Evolutionary conservation across 306 rosid genomes (phyloP).

Genomic region (Glycine latifolia): DNA sequence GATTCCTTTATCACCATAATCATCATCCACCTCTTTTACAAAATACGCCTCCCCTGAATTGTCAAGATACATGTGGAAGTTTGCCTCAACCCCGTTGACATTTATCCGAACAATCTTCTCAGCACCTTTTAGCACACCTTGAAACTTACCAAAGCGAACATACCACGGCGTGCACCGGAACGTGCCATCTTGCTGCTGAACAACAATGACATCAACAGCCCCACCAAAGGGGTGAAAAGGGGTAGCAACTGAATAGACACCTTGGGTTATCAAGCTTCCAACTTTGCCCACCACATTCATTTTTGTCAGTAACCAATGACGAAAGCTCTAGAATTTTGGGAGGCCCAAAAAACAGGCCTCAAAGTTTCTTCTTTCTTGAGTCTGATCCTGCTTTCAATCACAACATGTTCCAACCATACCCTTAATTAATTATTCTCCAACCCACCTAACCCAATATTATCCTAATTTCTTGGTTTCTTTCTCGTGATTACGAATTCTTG

Average conservation of each 20-base stretch:
- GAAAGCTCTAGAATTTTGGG: conserved; percentile 42
- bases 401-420: background rate
- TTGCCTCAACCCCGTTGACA: conserved; percentile 84
- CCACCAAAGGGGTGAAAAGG: conserved; percentile 99
- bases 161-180: conserved; percentile 95
- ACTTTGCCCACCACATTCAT: conserved; percentile 95
- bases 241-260: conserved; percentile 93
- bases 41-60: conserved; percentile 97
- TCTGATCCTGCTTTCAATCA: conserved; percentile 42
- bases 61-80: conserved; percentile 93
- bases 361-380: conserved; percentile 34
- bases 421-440: conserved; percentile 28
- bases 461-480: conserved; percentile 41
- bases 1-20: conserved; percentile 50
- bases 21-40: conserved; percentile 71
- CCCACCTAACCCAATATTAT: background rate
- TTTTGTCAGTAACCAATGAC: conserved; percentile 40
- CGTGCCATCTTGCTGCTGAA: conserved; percentile 92
- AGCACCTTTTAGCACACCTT: conserved; percentile 91
- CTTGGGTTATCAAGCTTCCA: conserved; percentile 85
- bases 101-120: conserved; percentile 81
- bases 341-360: conserved; percentile 42
- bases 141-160: conserved; percentile 94
- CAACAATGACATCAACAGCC: conserved; percentile 95
- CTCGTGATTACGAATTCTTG: conserved; percentile 40